Evolutionary conservation across 192 early-diverging fungal genomes (phyloP), one percentile per base, ranked within the genome.

Genomic region (Paraglomus occultum): DNA sequence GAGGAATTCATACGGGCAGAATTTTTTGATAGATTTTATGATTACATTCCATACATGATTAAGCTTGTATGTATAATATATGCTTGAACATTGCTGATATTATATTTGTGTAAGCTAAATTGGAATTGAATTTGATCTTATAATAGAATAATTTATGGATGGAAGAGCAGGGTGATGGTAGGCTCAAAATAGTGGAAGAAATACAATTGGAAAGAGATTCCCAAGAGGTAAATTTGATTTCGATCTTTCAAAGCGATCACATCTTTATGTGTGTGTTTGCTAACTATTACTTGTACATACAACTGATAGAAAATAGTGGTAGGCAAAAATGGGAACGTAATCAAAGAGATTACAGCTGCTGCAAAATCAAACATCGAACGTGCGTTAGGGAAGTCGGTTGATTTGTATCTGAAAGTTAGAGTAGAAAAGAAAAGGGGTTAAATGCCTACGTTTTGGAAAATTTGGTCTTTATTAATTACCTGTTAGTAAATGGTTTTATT

Each of bases 1-100:
- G 86, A 88, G 62, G 86, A 88, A 54, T 67, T 84, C 47, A 83
- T 88, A 52, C 80, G 86, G 14, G 80, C 81, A 7, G 81, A 86
- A 46, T 72, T 88, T n/a, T 88, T 79, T 58, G 78, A 70, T 15
- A 38, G 76, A 8, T 70, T 88, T 18, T 77, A 81, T 63, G 73
- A 71, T 42, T 75, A 83, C 71, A 57, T 88, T 9, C 86, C 86
- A n/a, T 88, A 88, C 51, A 70, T 73, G 22, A 43, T 88, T 6
- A 80, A 76, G 18, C 85, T 78, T 51, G 73, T 73, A 45, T 58
- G 31, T 23, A 12, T 44, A 12, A 39, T 48, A 38, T 70, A 22
- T 58, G 38, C 20, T 48, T 47, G 22, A 6, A n/a, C 6, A 8
- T 46, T 38, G 8, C 20, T 64, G 14, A 60, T 60, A 42, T 38